Evolutionary conservation across 1,139 yeast species (phyloP), one percentile per base, ranked within the genome.

Genomic region (Taphrina pruni): DNA sequence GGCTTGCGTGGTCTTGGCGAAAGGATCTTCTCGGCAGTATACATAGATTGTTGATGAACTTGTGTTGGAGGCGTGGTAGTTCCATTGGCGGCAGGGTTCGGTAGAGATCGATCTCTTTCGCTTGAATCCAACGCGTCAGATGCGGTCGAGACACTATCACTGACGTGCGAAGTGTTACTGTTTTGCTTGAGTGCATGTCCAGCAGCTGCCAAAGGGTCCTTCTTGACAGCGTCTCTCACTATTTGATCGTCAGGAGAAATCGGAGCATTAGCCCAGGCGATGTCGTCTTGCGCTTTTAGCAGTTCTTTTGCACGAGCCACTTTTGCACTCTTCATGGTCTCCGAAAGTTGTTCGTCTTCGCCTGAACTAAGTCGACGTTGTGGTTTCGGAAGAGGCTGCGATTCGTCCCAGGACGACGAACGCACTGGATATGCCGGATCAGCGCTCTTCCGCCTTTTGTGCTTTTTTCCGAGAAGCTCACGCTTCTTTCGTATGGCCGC

Each of bases 191-290:
- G 6, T 39, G 51, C 51, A 57, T 43, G 20, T n/a, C 65, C 65
- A 35, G 65, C 62, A 9, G n/a, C 43, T 6, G 51, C 52, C 26
- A 58, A 32, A 1, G 62, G 62, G 32, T 58, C 32, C 9, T 20
- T 32, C 6, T 32, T 14, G 26, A 14, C 51, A 17, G 11, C 20
- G n/a, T 48, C 50, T 4, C n/a, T 35, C 12, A 57, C 20, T 21
- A 35, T 14, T 7, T 43, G 60, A 9, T 45, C 67, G n/a, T 64
- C 67, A 1, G 67, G 67, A 20, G 67, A 55, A 2, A 64, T 64
- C 14, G 67, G 67, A 11, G 61, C 43, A 55, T 64, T 64, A 35
- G 67, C 67, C 67, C 67, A 64, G 14, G 67, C 67, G 11, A 64
- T 64, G 43, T 64, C 67, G 17, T 64, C 61, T 26, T 64, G 67